Percentiles rank a stretch among this genome's conserved stretches.
Evolutionary conservation across 495 filamentous ascomycete genomes (phyloP).

Genomic region (Lichenothelia convexa): DNA sequence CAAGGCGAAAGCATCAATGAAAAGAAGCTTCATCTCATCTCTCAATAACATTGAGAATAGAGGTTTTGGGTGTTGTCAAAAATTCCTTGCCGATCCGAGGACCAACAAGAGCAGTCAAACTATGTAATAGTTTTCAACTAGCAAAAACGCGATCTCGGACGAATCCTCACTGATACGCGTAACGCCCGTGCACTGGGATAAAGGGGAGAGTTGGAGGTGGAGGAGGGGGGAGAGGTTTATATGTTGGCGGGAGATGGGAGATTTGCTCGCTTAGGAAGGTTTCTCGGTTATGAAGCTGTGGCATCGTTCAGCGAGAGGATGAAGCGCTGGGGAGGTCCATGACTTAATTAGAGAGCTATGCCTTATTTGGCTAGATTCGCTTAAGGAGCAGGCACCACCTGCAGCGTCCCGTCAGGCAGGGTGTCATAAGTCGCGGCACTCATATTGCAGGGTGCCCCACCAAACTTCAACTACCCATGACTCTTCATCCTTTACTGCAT

Average conservation of each 20-base stretch:
- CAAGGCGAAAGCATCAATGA: conserved; percentile 2
- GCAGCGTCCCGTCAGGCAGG: too few relatives aligned
- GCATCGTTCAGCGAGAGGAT: too few relatives aligned
- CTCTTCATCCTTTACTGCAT: too few relatives aligned
- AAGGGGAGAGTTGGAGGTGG: conserved; percentile 9
- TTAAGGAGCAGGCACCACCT: too few relatives aligned
- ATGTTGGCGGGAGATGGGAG: not conserved
- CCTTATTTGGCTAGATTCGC: too few relatives aligned
- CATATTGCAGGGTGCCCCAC: too few relatives aligned
- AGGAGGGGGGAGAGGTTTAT: not conserved
- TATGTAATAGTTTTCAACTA: conserved; percentile 38
- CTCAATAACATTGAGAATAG: not conserved
- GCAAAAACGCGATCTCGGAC: conserved; percentile 37
- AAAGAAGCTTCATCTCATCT: not conserved
- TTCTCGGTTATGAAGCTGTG: too few relatives aligned
- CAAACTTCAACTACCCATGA: too few relatives aligned
- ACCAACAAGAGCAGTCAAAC: conserved; percentile 24
- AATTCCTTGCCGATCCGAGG: conserved; percentile 30
- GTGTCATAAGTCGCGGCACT: too few relatives aligned
- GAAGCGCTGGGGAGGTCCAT: too few relatives aligned
- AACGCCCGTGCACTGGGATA: conserved; percentile 34
- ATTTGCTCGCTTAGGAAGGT: too few relatives aligned
- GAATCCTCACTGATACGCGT: conserved; percentile 35
- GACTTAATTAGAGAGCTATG: too few relatives aligned
- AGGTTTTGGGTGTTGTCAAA: conserved; percentile 17